phyloP scores from a whole-genome alignment of 352 stramenopile genomes.

The Peronospora belbahrii region DNA sequence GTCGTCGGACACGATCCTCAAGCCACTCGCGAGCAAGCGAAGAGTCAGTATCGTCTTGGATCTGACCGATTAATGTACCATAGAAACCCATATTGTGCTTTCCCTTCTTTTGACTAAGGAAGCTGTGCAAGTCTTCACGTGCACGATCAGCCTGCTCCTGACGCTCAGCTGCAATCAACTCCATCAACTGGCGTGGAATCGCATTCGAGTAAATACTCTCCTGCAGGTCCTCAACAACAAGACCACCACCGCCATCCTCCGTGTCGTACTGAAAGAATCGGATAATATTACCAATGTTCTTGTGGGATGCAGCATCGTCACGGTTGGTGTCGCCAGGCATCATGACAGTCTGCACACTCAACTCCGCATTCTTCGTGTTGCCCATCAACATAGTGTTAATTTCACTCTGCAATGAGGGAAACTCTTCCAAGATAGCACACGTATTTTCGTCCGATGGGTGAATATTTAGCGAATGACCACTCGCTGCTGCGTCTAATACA shows the following conservation, averaged over 20 bases:
- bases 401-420: constrained; percentile 52
- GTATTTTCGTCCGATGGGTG: constrained; percentile 74
- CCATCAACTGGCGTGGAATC: constrained; percentile 77
- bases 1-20: constrained; percentile 63
- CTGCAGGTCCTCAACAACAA: constrained; percentile 81
- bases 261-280: constrained; percentile 86
- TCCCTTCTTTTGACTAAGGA: constrained; percentile 83
- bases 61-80: constrained; percentile 79
- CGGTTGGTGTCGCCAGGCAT: constrained; percentile 74
- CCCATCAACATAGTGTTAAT: constrained; percentile 61
- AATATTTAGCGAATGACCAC: constrained; percentile 67
- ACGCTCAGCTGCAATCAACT: constrained; percentile 67
- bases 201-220: constrained; percentile 69
- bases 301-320: constrained; percentile 68
- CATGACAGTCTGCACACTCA: constrained; percentile 84
- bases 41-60: constrained; percentile 79
- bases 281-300: constrained; percentile 87
- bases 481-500: constrained; percentile 73
- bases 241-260: constrained; percentile 62
- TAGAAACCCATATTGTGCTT: constrained; percentile 81
- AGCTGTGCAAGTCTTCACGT: constrained; percentile 64
- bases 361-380: constrained; percentile 69
- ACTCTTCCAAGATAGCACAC: constrained; percentile 65
- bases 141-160: constrained; percentile 77
- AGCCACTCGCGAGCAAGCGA: constrained; percentile 73